A percentile compares a stretch with the other conserved stretches of the same genome.
These are phyloP conservation scores for Aspergillus pseudoterreus DNA, from an alignment of 2,329 filamentous ascomycete species.

Conservation along the genomic window DNA sequence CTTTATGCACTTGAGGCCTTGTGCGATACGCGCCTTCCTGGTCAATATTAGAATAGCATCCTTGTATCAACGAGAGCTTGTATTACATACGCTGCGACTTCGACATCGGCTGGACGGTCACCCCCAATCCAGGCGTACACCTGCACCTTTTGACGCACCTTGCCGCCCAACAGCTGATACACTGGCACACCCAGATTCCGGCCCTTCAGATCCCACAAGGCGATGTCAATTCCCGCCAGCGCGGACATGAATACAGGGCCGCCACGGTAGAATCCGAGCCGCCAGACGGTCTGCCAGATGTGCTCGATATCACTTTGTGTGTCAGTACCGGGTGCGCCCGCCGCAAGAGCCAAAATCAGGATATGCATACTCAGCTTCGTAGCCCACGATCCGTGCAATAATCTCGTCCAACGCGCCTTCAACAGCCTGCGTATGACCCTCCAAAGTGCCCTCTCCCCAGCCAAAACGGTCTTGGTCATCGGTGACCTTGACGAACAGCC, in stretches of 20 bases:
- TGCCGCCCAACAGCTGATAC: conserved; percentile 71
- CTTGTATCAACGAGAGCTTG: neutral
- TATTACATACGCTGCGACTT: conserved; percentile 46
- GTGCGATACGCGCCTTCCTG: conserved; percentile 42
- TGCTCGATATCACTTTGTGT: conserved; percentile 67
- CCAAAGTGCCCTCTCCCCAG: conserved; percentile 73
- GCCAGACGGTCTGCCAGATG: conserved; percentile 72
- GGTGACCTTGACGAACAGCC: conserved; percentile 75
- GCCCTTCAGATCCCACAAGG: conserved; percentile 75
- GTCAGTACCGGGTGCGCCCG: neutral
- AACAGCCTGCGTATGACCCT: conserved; percentile 70
- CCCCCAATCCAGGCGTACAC: conserved; percentile 80
- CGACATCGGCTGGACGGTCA: conserved; percentile 65
- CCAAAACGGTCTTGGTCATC: conserved; percentile 64
- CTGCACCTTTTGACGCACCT: conserved; percentile 63
- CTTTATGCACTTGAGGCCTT: conserved; percentile 54
- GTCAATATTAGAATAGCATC: neutral
- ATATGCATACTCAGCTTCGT: conserved; percentile 63
- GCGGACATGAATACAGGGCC: conserved; percentile 79
- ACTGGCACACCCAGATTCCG: conserved; percentile 63
- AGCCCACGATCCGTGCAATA: conserved; percentile 58
- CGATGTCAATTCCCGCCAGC: conserved; percentile 72
- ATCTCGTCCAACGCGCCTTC: conserved; percentile 70
- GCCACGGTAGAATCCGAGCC: conserved; percentile 70
- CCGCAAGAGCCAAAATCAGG: neutral